phyloP scores from a whole-genome alignment of 2,329 filamentous ascomycete genomes.

The Zymoseptoria pseudotritici region DNA sequence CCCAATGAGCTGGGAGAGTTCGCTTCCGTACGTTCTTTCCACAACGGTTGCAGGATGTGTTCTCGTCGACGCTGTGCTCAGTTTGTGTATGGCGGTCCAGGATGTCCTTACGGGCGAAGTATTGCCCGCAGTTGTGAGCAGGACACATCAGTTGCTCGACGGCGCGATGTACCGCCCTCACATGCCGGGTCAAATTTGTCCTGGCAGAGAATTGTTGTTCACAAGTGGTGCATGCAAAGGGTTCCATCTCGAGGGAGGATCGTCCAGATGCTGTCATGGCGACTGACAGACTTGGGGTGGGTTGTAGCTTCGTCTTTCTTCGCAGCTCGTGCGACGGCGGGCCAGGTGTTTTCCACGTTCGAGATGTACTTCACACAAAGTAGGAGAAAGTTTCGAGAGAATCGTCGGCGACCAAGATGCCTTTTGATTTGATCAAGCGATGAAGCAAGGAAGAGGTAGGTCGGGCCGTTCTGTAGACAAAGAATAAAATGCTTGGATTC shows the following conservation, averaged over 20 bases:
- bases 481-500: background rate
- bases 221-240: background rate
- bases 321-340: background rate
- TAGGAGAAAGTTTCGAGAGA: background rate
- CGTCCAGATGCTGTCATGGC: background rate
- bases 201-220: background rate
- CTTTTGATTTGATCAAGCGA: background rate
- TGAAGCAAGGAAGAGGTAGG: background rate
- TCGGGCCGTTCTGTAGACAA: background rate
- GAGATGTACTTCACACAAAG: background rate
- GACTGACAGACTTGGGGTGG: background rate
- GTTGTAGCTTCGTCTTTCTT: background rate
- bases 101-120: background rate
- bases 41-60: background rate
- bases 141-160: background rate
- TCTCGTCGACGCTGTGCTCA: background rate
- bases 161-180: background rate
- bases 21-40: background rate
- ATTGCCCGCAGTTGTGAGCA: background rate
- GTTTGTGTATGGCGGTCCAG: background rate
- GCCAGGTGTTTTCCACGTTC: background rate
- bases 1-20: background rate
- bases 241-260: background rate
- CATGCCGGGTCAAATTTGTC: background rate
- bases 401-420: background rate